Conservation (phyloP, 2,329 filamentous ascomycete species). For the Stachybotrys chlorohalonatus region DNA sequence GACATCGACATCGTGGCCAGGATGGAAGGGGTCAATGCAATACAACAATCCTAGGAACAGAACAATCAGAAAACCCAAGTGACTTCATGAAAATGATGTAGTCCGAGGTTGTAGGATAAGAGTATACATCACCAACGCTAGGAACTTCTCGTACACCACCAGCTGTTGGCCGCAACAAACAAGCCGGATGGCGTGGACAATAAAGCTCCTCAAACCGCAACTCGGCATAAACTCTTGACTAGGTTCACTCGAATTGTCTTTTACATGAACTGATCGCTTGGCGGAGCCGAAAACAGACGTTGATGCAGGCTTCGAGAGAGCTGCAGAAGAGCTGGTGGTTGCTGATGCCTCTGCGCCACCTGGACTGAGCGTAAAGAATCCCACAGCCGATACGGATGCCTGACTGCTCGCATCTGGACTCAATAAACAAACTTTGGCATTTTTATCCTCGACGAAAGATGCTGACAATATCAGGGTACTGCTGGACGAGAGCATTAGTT, state of each 20-base stretch:
- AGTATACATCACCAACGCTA: background rate
- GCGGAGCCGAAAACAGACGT: background rate
- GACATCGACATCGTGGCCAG: background rate
- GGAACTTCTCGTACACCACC: background rate
- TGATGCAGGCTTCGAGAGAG: background rate
- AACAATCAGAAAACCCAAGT: background rate
- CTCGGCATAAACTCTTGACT: background rate
- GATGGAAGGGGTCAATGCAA: background rate
- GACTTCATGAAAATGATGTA: background rate
- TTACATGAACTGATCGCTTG: background rate
- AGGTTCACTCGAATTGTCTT: background rate
- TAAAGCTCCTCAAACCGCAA: background rate
- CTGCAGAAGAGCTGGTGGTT: background rate
- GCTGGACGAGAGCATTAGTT: background rate
- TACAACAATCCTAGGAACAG: background rate
- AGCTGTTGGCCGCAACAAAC: background rate
- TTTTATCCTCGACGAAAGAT: no score
- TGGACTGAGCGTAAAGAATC: background rate
- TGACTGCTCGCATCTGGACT: background rate
- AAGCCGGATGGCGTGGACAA: background rate
- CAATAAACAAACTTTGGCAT: no score
- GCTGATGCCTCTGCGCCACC: background rate
- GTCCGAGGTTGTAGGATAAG: background rate
- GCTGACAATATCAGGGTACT: no score
- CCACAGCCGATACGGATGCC: background rate